Conservation (phyloP, 257 asterid species). For the Primulina tabacum region DNA sequence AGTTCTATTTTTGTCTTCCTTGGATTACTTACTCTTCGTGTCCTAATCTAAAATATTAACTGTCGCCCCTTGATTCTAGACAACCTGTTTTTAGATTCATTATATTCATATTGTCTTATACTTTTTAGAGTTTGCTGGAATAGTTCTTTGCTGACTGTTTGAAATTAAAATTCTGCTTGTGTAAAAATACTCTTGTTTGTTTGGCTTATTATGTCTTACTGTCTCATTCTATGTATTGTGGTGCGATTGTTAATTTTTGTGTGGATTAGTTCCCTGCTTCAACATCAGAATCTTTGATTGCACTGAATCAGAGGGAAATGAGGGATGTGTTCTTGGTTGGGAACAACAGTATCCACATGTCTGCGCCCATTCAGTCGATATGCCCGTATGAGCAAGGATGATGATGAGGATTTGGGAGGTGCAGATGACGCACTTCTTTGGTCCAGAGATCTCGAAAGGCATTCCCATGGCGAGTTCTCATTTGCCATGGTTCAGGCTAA, state of each 20-base stretch:
- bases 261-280: constrained; percentile 29
- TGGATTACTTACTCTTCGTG: neutral
- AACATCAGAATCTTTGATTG: constrained; percentile 29
- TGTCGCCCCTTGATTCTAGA: neutral
- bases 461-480: constrained; percentile 74
- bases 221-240: constrained; percentile 3
- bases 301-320: constrained; percentile 53
- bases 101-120: constrained; percentile 4
- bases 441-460: constrained; percentile 81
- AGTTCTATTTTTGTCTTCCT: neutral
- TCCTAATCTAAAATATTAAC: neutral
- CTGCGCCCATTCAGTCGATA: constrained; percentile 70
- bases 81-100: constrained; percentile 2
- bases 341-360: constrained; percentile 51
- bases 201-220: constrained; percentile 8
- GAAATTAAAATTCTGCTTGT: neutral
- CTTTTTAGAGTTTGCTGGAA: neutral
- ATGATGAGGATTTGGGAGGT: constrained; percentile 41
- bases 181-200: neutral
- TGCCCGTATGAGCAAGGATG: constrained; percentile 73
- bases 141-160: constrained; percentile 5
- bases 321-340: constrained; percentile 75
- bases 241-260: constrained; percentile 21
- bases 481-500: constrained; percentile 74
- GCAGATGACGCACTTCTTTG: constrained; percentile 60